Evolutionary conservation across 169 alveolate species (phyloP), one percentile per base, ranked within the genome.

Genomic region (Perkinsus olseni): DNA sequence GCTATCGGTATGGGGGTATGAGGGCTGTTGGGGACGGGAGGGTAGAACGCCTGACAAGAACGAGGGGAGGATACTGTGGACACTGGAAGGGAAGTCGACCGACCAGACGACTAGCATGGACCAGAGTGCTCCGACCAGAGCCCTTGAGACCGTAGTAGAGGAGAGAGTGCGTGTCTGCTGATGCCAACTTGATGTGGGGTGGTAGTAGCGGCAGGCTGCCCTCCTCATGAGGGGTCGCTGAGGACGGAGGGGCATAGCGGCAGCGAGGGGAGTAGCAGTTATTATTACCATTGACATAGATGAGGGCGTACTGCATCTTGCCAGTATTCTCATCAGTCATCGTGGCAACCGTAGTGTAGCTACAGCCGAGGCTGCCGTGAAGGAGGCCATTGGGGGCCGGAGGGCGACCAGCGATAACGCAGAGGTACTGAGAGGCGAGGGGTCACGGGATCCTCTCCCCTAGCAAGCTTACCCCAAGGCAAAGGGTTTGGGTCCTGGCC

Each of bases 151-250:
- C 82, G 31, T 62, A 62, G 34, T 62, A 62, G 34, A 62, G 82
- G 82, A 62, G 82, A 24, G 82, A 62, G 31, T 62, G 82, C 10
- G 82, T 62, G 34, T 62, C 82, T 4, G 82, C 82, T 6, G 82
- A 62, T 8, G 82, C 82, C 82, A 62, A 24, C 82, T 62, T 62
- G 82, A 62, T 62, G 17, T 62, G 82, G 31, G 82, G 82, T 3
- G 82, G 82, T 24, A 62, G 82, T 3, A 62, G 31, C 17, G 82
- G 82, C 1, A 62, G 82, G 31, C 34, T 62, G 82, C 82, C 82
- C 82, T 62, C 82, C 82, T 62, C 82, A 24, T 62, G 82, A 3
- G 82, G 82, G 82, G 82, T 62, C 82, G 82, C 82, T 62, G 82
- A 62, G 11, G 11, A 40, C 21, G n/a, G 6, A 45, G 62, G 62